Base-by-base conservation (phyloP, 2,329 filamentous ascomycete species). In the Beauveria sp. region DNA sequence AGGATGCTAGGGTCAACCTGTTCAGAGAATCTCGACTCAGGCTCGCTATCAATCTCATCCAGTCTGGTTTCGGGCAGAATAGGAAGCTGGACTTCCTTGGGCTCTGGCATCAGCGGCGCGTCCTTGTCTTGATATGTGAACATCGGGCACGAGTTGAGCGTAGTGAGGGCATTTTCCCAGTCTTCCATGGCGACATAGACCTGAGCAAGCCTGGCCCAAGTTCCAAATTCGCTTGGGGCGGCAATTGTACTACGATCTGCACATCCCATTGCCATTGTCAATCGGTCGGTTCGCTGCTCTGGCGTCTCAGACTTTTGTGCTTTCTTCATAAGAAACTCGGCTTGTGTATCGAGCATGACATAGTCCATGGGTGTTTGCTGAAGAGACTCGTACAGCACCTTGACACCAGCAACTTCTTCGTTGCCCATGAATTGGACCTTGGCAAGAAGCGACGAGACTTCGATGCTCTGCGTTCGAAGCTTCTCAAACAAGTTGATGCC, bases 121-220 rank as follows among this genome's bases (percentile, higher is more conserved):
- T 99, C 95, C 75, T 97, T 98, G 76, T 99, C 95, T 75, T 98
- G 95, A 74, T 99, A 98, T 7, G 95, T 99, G 75, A 99, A 99
- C 95, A 99, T 99, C 9, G 95, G 95, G 74, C 95, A 99, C 20
- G 95, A 99, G 77, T 99, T 99, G 58, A 99, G 82, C 4, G 95
- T 98, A 5, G 96, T 87, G 26, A 99, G 83, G 0, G 95, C 95
- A 67, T 98, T 86, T 71, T 98, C 95, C 92, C 95, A 99, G 71
- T 96, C 91, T 73, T 99, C 95, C 76, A 96, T 85, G 55, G 88
- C 85, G 61, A 98, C 90, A 68, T 99, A 99, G 38, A 98, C 89
- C 72, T 98, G 91, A 2, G 93, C 93, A 65, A 99, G 77, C 62
- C 93, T 84, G 62, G 95, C 93, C 95, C 95, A 99, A 0, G 95